Base-by-base conservation (phyloP, 1,284 basidiomycete genomes). In the Rhodotorula sp. region DNA sequence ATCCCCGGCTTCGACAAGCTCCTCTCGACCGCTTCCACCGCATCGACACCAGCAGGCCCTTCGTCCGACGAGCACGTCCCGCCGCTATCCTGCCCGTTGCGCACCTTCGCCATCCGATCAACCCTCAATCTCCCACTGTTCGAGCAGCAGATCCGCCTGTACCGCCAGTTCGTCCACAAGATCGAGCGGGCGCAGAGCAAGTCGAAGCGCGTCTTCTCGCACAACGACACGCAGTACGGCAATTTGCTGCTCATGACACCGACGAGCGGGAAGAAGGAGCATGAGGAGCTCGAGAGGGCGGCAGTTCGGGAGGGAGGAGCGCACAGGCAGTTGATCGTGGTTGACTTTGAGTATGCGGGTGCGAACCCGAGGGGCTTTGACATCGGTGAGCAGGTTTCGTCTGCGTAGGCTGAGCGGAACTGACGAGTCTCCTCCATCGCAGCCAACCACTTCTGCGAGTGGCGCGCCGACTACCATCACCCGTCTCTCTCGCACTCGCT, bases 381-480 rank as follows among this genome's bases (percentile, higher is more conserved):
- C 79, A 92, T 97, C 77, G 77, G 76, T 77, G 27, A 59, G 74
- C 62, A 15, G 24, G 0, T 19, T 13, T 27, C 53, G 17, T 2
- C 62, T 8, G 7, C 7, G 15, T 29, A 24, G 32, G 11, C 32
- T 17, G 11, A 11, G 10, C 9, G 19, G 1, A 1, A 22, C 46
- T 62, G 52, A 57, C 32, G 15, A 6, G 2, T 29, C 36, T 22
- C 11, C 34, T 15, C n/a, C n/a, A 3, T 22, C 5, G 13, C 62
- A 74, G 93, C 90, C 68, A 96, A 96, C 81, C 93, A 96, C 81
- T 96, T 95, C 81, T 88, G 91, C 79, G 94, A 96, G 81, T 96
- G 94, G 93, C 90, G 90, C 36, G 90, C 91, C 27, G 86, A 95
- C 81, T 97, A 96, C 80, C 83, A 84, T 67, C 89, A 91, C 78